Conservation (phyloP, 2,329 filamentous ascomycete species). For the Colletotrichum noveboracense region DNA sequence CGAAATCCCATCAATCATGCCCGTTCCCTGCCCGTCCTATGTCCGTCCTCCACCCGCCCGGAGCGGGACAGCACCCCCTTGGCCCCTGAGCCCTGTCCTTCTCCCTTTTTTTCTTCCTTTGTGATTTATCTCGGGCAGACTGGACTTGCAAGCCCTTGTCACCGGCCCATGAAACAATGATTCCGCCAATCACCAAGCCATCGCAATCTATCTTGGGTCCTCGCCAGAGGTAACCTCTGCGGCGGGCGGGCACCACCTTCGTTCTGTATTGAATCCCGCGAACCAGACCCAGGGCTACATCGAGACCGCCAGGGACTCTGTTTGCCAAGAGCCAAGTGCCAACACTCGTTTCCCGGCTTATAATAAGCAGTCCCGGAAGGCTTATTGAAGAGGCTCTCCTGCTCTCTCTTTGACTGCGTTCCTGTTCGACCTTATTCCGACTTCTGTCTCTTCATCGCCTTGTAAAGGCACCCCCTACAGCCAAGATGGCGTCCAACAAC, state of each 20-base stretch:
- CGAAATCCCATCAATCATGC: conserved; percentile 17
- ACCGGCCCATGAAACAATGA: conserved; percentile 3
- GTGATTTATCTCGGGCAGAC: conserved; percentile 8
- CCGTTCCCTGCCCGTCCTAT: neutral
- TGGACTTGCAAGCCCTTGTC: neutral
- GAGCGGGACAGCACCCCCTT: neutral
- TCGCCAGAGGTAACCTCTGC: conserved; percentile 1
- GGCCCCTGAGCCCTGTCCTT: neutral
- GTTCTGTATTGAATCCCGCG: neutral
- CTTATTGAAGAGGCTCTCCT: neutral
- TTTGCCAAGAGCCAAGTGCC: neutral
- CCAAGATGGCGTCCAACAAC: conserved; percentile 12
- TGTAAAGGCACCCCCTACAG: neutral
- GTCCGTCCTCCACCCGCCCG: neutral
- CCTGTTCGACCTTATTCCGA: neutral
- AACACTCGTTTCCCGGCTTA: neutral
- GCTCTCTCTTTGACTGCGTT: neutral
- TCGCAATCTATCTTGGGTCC: neutral
- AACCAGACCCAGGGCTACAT: neutral
- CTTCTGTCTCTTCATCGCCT: neutral
- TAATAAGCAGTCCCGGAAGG: neutral
- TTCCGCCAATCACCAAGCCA: conserved; percentile 17
- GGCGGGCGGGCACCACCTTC: neutral
- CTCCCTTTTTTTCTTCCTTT: neutral
- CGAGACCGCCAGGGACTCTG: neutral